Evolutionary conservation across 1,284 basidiomycete species (phyloP).

Genomic region (Hortiboletus rubellus): DNA sequence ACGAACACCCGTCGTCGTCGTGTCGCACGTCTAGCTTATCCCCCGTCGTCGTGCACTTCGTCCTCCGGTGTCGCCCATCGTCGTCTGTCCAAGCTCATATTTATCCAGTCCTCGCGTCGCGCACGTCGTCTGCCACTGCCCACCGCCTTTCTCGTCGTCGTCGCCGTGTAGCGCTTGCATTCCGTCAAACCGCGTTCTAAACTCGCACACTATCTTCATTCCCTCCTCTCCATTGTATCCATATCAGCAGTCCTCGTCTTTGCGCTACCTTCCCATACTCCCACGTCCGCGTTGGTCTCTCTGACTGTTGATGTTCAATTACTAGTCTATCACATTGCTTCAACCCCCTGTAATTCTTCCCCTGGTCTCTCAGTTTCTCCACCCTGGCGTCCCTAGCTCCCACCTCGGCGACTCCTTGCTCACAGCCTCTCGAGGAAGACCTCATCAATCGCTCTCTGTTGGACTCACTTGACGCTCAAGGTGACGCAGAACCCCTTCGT

Average conservation of each 20-base stretch:
- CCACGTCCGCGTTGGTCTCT: slow-evolving; percentile 24
- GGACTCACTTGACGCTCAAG: slow-evolving; percentile 76
- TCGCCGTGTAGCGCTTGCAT: slow-evolving; percentile 20
- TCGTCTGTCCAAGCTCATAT: slow-evolving; percentile 27
- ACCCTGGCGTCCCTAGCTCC: slow-evolving; percentile 63
- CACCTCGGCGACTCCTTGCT: slow-evolving; percentile 54
- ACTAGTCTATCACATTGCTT: slow-evolving; percentile 34
- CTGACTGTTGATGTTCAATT: slow-evolving; percentile 40
- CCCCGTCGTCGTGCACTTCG: slow-evolving; percentile 26
- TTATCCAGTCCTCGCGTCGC: slow-evolving; percentile 41
- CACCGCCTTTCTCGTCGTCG: slow-evolving; percentile 14
- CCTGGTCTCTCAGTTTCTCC: slow-evolving; percentile 40
- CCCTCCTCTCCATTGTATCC: slow-evolving; percentile 36
- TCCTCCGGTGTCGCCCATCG: slow-evolving; percentile 20
- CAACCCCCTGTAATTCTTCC: slow-evolving; percentile 33
- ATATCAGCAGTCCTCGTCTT: slow-evolving; percentile 36
- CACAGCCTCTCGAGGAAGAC: slow-evolving; percentile 66
- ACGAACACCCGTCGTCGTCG: slow-evolving; percentile 33
- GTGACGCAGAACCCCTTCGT: slow-evolving; percentile 68
- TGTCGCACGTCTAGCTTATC: slow-evolving; percentile 30
- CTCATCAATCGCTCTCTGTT: slow-evolving; percentile 79
- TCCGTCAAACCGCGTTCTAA: slow-evolving; percentile 26
- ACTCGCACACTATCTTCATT: slow-evolving; percentile 24
- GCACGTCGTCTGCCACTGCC: slow-evolving; percentile 33
- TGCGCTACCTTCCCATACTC: slow-evolving; percentile 29